phyloP scores from a whole-genome alignment of 768 basidiomycete species.

The Mycena crocata region DNA sequence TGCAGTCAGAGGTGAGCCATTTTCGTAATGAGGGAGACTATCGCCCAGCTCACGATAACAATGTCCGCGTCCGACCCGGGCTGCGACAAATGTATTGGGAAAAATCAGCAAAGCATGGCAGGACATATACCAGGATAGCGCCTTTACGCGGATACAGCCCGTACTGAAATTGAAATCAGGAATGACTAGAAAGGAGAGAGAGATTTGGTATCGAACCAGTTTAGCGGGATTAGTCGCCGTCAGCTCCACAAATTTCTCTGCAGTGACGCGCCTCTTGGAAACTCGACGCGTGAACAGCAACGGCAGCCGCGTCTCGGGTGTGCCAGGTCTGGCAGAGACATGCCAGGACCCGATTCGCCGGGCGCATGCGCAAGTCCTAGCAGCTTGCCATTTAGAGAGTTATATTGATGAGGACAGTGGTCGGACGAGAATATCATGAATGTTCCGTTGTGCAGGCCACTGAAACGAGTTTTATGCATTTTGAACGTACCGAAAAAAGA shows the following conservation, averaged over 20 bases:
- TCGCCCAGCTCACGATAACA: constrained; percentile 2
- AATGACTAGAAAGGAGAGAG: neutral
- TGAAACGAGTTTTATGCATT: neutral
- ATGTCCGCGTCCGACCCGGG: constrained; percentile 16
- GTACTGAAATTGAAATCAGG: neutral
- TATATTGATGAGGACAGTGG: constrained; percentile 15
- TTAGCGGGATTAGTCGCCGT: constrained; percentile 16
- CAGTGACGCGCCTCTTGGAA: constrained; percentile 3
- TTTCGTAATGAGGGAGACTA: neutral
- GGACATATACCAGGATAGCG: neutral
- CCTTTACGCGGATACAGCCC: constrained; percentile 18
- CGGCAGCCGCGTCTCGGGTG: constrained; percentile 12
- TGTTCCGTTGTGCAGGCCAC: constrained; percentile 14
- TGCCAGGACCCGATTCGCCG: neutral
- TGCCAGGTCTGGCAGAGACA: constrained; percentile 2
- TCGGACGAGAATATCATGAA: constrained; percentile 15
- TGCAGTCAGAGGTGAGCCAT: neutral
- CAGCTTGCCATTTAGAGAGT: constrained; percentile 15
- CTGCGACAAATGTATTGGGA: neutral
- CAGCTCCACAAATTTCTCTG: constrained; percentile 10
- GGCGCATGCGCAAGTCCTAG: constrained; percentile 7
- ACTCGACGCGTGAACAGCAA: constrained; percentile 12
- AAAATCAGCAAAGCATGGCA: neutral
- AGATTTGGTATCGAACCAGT: neutral
- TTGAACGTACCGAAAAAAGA: neutral